These are phyloP conservation scores for Vicia faba DNA, from an alignment of 306 rosid genomes.

Conservation along the genomic window DNA sequence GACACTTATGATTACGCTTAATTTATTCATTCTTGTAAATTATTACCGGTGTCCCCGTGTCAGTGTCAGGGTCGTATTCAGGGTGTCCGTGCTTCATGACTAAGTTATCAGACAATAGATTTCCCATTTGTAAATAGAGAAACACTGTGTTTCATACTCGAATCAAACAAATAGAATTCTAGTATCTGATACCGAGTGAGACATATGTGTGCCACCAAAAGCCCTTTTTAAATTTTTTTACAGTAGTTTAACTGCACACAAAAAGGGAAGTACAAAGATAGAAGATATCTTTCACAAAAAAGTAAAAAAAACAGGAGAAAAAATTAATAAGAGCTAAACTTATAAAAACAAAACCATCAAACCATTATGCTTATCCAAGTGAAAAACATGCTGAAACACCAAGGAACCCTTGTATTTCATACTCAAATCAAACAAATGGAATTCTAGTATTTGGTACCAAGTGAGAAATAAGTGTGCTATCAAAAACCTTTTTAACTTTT, in stretches of 20 bases:
- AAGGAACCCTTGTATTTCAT: not conserved
- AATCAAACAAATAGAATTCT: not conserved
- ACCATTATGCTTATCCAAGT: too few relatives aligned
- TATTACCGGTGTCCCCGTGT: too few relatives aligned
- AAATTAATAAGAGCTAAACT: not conserved
- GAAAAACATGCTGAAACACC: too few relatives aligned
- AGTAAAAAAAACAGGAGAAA: not conserved
- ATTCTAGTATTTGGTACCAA: not conserved
- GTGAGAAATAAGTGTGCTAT: not conserved
- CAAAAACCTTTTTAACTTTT: constrained; percentile 1
- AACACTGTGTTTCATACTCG: not conserved
- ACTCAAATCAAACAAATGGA: constrained; percentile 7
- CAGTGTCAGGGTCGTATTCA: too few relatives aligned
- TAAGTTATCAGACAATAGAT: not conserved
- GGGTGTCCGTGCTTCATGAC: too few relatives aligned
- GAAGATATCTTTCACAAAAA: not conserved
- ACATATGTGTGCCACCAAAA: not conserved
- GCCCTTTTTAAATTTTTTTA: constrained; percentile 5
- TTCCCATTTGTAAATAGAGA: not conserved
- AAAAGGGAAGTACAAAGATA: not conserved
- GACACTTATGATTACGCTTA: too few relatives aligned
- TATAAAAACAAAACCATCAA: constrained; percentile 11
- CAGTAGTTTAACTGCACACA: not conserved
- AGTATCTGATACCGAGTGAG: not conserved
- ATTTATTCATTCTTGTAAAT: too few relatives aligned